Base-by-base conservation (phyloP, 1,139 yeast species). In the Scheffersomyces lignicola region DNA sequence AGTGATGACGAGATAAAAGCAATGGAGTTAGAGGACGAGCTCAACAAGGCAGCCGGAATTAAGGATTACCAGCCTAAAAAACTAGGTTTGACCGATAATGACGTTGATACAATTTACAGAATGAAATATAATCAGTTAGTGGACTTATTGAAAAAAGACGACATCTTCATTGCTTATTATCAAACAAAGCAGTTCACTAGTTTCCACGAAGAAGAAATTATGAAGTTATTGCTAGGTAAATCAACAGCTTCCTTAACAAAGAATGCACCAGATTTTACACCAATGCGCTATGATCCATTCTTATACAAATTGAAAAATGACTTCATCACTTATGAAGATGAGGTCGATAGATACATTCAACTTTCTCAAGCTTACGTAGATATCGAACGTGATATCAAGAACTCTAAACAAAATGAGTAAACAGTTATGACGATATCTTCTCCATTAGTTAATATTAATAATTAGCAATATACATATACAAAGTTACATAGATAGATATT, bases 201-300 rank as follows among this genome's bases (percentile, higher is more conserved):
- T 11, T 58, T 60, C 40, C 73, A 67, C 39, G 70, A 66, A 45
- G 44, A 49, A 20, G 72, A 66, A 45, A 54, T 65, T 31, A 55
- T 61, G 59, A 45, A 54, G 14, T 49, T 64, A 17, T 43, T 60
- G 13, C 53, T 54, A 35, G 62, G 59, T 10, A 63, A 62, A 41
- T 49, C 62, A 3, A 61, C 70, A 3, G 45, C 53, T 10, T 30
- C 38, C 7, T 32, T 63, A 31, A 48, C 62, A 29, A 37, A 43
- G 3, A 32, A 40, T n/a, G 52, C 58, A 2, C 57, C 58, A 2
- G 60, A 54, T 34, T 64, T 62, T 43, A 44, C 45, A 33, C 73
- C 73, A 1, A 51, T 64, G 48, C 54, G 54, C 43, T 52, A 52
- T 34, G 71, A 65, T 39, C 69, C 71, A 5, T 63, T 56, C 42